Percentiles rank a stretch among this genome's conserved stretches.
phyloP scores from a whole-genome alignment of 2,329 filamentous ascomycete species.

The Nothophaeocryptopus gaeumannii region DNA sequence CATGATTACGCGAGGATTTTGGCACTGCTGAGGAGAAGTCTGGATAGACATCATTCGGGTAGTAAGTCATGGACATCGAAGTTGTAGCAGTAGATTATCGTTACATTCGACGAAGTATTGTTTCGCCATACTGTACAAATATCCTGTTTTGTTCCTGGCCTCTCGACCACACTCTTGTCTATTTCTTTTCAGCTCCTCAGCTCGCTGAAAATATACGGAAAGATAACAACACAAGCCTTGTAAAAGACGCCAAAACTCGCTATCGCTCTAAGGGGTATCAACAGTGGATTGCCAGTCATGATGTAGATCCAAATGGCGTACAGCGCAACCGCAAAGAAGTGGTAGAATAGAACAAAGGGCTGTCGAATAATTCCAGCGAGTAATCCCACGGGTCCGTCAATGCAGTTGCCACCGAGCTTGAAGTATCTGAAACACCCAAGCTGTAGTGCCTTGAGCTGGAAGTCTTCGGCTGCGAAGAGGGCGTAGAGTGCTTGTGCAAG shows the following conservation, averaged over 20 bases:
- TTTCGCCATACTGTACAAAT: too few species aligned
- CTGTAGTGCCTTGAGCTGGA: slow-evolving; percentile 75
- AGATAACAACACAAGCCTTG: slow-evolving; percentile 47
- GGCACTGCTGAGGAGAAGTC: slow-evolving; percentile 2
- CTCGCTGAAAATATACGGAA: slow-evolving; percentile 53
- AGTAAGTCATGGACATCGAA: slow-evolving; percentile 1
- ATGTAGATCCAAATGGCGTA: slow-evolving; percentile 74
- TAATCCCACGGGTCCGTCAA: slow-evolving; percentile 76
- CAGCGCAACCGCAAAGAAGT: slow-evolving; percentile 93
- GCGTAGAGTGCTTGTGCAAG: slow-evolving; percentile 91
- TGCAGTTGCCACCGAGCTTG: slow-evolving; percentile 65
- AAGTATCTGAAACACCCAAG: slow-evolving; percentile 93
- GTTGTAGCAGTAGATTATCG: not conserved
- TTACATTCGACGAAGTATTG: too few species aligned
- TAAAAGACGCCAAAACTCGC: slow-evolving; percentile 50
- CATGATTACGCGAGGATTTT: slow-evolving; percentile 10
- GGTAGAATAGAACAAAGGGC: slow-evolving; percentile 76
- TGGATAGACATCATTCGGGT: not conserved
- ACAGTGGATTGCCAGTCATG: slow-evolving; percentile 44
- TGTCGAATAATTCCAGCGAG: slow-evolving; percentile 76
- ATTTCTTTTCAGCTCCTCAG: slow-evolving; percentile 24
- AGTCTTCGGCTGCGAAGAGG: slow-evolving; percentile 82
- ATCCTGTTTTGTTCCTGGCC: too few species aligned
- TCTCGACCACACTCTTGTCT: too few species aligned
- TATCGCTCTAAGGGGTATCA: slow-evolving; percentile 38